Percentiles rank a stretch among this genome's conserved stretches.
Evolutionary conservation across 257 asterid species (phyloP).

Genomic region (Capsicum rhomboideum): DNA sequence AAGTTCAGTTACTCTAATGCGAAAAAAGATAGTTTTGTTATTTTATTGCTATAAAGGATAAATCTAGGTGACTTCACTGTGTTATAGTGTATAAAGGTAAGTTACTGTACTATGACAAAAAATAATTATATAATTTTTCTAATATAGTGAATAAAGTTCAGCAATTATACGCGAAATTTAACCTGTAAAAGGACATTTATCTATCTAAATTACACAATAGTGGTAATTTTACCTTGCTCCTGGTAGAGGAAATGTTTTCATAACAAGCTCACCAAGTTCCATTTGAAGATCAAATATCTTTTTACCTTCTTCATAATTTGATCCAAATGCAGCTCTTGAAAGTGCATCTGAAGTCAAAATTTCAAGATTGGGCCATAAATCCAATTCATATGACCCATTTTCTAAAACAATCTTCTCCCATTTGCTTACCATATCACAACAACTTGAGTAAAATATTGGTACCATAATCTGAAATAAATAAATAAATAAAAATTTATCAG

Average conservation of each 20-base stretch:
- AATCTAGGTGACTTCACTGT: not conserved
- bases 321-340: constrained; percentile 60
- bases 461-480: constrained; percentile 26
- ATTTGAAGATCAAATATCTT: constrained; percentile 50
- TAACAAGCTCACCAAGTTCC: constrained; percentile 21
- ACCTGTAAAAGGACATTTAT: not conserved
- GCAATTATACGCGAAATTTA: not conserved
- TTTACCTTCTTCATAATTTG: constrained; percentile 51
- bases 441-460: constrained; percentile 43
- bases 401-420: constrained; percentile 30
- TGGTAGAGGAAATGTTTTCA: not conserved
- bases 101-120: not conserved
- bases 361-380: constrained; percentile 49
- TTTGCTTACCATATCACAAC: constrained; percentile 47
- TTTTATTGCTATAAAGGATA: too few species aligned
- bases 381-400: constrained; percentile 34
- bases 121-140: not conserved
- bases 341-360: constrained; percentile 49
- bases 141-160: not conserved
- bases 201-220: not conserved
- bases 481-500: too few species aligned
- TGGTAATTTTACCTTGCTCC: constrained; percentile 6
- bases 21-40: too few species aligned
- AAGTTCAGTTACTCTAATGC: too few species aligned
- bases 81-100: too few species aligned